phyloP scores from a whole-genome alignment of 1,139 yeast species.

The Hyphopichia burtonii region DNA sequence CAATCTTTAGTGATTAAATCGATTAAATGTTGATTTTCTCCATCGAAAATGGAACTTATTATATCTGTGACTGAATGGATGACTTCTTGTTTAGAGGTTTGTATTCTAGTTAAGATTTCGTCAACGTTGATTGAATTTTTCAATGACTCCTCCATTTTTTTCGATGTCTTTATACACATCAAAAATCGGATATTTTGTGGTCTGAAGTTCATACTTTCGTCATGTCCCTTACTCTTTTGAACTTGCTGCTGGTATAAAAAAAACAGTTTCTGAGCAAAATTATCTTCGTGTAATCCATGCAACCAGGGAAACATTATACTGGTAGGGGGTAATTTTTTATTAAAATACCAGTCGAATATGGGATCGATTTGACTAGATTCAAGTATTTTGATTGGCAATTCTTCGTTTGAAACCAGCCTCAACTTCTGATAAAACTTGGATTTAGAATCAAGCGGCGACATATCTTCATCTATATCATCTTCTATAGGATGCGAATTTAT shows the following conservation, averaged over 20 bases:
- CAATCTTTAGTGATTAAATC: slow-evolving; percentile 43
- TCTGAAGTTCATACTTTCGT: slow-evolving; percentile 22
- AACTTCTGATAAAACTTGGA: slow-evolving; percentile 17
- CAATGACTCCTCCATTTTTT: slow-evolving; percentile 23
- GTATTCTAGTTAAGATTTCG: slow-evolving; percentile 57
- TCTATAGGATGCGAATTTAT: not conserved
- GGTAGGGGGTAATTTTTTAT: slow-evolving; percentile 64
- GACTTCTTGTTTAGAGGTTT: slow-evolving; percentile 36
- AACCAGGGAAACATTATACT: slow-evolving; percentile 84
- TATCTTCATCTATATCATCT: not conserved
- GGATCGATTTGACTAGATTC: slow-evolving; percentile 26
- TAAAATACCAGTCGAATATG: slow-evolving; percentile 48
- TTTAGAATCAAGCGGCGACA: slow-evolving; percentile 25
- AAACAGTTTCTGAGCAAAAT: slow-evolving; percentile 49
- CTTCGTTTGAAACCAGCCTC: not conserved
- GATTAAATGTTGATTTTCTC: slow-evolving; percentile 9
- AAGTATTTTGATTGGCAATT: slow-evolving; percentile 20
- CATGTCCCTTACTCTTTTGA: slow-evolving; percentile 25
- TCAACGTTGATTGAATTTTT: slow-evolving; percentile 61
- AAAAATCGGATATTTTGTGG: slow-evolving; percentile 38
- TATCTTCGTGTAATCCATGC: slow-evolving; percentile 64
- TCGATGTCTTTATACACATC: slow-evolving; percentile 44
- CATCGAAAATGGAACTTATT: slow-evolving; percentile 15
- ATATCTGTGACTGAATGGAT: slow-evolving; percentile 20
- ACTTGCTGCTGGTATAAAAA: slow-evolving; percentile 31